A percentile compares a stretch with the other conserved stretches of the same genome.
Conservation (phyloP, 1,284 basidiomycete genomes). For the Bjerkandera adusta region DNA sequence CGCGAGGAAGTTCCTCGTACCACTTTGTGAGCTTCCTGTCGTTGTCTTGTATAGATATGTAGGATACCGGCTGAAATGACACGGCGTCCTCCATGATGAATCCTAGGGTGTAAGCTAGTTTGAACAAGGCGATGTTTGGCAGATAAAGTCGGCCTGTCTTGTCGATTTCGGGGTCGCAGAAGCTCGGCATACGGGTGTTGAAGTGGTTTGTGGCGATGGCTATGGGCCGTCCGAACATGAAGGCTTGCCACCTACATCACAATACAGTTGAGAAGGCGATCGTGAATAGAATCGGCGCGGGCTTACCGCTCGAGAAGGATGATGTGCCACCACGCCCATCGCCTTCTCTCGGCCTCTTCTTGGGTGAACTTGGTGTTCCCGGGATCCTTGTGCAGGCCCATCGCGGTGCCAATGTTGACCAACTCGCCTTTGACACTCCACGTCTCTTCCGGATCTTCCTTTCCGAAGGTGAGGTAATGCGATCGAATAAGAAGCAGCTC, state of each 20-base stretch:
- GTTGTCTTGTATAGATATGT: constrained; percentile 68
- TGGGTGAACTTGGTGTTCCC: constrained; percentile 66
- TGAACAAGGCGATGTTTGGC: constrained; percentile 72
- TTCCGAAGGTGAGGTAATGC: constrained; percentile 69
- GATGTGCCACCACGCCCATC: constrained; percentile 88
- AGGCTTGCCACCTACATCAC: constrained; percentile 72
- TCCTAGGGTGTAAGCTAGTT: constrained; percentile 71
- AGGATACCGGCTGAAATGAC: constrained; percentile 69
- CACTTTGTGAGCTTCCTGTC: constrained; percentile 66
- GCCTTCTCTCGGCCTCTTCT: constrained; percentile 66
- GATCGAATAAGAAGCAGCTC: constrained; percentile 66
- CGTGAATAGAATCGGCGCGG: neutral
- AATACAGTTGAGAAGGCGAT: neutral
- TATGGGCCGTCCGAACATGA: constrained; percentile 78
- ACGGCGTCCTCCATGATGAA: constrained; percentile 82
- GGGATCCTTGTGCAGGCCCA: constrained; percentile 82
- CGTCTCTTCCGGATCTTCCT: constrained; percentile 75
- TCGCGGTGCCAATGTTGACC: constrained; percentile 68
- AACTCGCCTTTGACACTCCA: constrained; percentile 73
- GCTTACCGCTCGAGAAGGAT: constrained; percentile 68
- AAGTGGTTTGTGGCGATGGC: constrained; percentile 75
- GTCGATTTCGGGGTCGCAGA: constrained; percentile 57
- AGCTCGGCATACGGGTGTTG: constrained; percentile 70
- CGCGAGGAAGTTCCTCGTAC: constrained; percentile 68
- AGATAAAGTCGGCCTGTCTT: constrained; percentile 61